A percentile compares a stretch with the other conserved stretches of the same genome.
Conservation (phyloP, 129 eudicot genomes). For the Centrapalus pauciflorus region DNA sequence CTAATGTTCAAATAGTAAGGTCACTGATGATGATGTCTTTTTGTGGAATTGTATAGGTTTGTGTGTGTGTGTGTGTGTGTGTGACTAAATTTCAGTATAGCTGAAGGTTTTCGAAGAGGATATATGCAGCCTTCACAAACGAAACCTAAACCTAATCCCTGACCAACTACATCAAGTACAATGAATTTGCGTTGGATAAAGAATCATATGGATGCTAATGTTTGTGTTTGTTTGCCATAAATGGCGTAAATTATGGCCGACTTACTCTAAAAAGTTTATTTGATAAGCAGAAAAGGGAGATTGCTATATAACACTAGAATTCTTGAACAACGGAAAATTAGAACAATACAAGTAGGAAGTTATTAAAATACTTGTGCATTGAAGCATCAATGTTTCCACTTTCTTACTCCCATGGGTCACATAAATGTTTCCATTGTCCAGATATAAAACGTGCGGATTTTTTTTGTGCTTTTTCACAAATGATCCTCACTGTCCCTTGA, state of each 20-base stretch:
- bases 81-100: too few species aligned
- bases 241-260: neutral
- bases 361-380: neutral
- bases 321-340: neutral
- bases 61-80: neutral
- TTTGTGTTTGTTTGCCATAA: neutral
- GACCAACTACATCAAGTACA: neutral
- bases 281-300: neutral
- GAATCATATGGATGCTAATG: slow-evolving; percentile 1
- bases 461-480: neutral
- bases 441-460: neutral
- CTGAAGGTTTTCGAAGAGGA: neutral
- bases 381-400: neutral
- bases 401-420: neutral
- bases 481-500: neutral
- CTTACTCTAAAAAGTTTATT: neutral
- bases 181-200: neutral
- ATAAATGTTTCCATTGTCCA: neutral
- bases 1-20: neutral
- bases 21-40: neutral
- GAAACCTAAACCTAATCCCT: neutral
- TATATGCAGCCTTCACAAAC: neutral
- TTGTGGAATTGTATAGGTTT: slow-evolving; percentile 1
- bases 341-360: neutral
- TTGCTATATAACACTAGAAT: neutral